phyloP scores from a whole-genome alignment of 208 protist species.

The Perkinsela sp. region DNA sequence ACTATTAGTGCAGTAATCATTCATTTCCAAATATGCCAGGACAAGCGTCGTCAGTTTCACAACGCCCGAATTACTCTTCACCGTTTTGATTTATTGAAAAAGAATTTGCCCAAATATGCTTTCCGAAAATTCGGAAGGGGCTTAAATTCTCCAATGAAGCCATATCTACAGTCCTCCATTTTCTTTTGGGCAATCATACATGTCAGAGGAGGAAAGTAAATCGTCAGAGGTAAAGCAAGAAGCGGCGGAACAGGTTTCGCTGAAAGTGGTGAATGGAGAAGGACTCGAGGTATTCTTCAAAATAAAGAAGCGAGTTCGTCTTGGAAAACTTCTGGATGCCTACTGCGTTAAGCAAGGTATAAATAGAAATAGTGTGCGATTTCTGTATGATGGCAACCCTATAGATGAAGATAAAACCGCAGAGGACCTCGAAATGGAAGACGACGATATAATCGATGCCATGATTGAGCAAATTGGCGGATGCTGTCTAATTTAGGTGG shows the following conservation, averaged over 20 bases:
- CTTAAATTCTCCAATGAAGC: too few relatives aligned
- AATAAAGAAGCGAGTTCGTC: constrained; percentile 69
- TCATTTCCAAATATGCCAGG: too few relatives aligned
- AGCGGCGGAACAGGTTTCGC: constrained; percentile 15
- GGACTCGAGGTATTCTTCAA: constrained; percentile 84
- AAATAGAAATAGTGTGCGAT: constrained; percentile 48
- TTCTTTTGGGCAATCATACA: too few relatives aligned
- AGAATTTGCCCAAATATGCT: too few relatives aligned
- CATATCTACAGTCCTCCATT: too few relatives aligned
- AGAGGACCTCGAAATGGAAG: constrained; percentile 71
- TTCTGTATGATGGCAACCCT: constrained; percentile 76
- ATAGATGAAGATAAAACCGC: constrained; percentile 67
- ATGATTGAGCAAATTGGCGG: constrained; percentile 71
- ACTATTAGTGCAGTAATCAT: too few relatives aligned
- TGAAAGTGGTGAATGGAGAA: constrained; percentile 68
- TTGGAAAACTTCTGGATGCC: constrained; percentile 82
- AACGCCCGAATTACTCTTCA: too few relatives aligned
- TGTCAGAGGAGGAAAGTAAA: neutral
- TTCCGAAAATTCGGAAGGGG: too few relatives aligned
- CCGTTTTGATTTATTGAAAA: too few relatives aligned
- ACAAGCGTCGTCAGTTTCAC: too few relatives aligned
- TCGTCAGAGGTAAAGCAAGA: neutral
- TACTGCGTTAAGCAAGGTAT: constrained; percentile 85
- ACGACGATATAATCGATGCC: constrained; percentile 74
- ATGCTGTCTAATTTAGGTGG: too few relatives aligned